These are phyloP conservation scores for Talaromyces sp. DNA, from an alignment of 2,329 filamentous ascomycete genomes.

Conservation along the genomic window DNA sequence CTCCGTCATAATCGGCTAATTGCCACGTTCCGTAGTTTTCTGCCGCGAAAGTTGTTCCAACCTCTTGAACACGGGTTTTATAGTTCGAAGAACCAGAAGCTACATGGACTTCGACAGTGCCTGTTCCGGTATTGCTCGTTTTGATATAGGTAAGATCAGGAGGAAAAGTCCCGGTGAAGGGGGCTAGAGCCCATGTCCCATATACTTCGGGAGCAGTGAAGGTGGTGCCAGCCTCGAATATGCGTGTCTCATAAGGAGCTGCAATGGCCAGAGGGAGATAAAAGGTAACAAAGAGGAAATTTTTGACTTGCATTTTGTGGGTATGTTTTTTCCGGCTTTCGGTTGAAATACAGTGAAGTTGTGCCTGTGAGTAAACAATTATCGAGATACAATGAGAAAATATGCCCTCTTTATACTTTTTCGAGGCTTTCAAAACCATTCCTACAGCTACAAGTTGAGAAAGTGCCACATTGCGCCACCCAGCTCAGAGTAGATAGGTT, in stretches of 20 bases:
- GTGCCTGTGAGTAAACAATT: background rate
- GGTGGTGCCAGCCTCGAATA: background rate
- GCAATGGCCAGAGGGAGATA: background rate
- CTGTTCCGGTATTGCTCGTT: constrained; percentile 13
- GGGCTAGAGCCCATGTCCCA: background rate
- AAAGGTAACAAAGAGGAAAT: background rate
- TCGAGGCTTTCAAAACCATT: background rate
- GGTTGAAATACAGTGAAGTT: background rate
- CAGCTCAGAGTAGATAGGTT: background rate
- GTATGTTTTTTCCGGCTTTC: background rate
- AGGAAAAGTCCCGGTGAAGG: background rate
- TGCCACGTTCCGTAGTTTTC: constrained; percentile 13
- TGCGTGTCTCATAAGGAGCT: background rate
- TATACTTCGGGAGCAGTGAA: background rate
- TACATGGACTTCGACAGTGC: constrained; percentile 14
- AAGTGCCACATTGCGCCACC: background rate
- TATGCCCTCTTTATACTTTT: background rate
- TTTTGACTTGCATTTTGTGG: background rate
- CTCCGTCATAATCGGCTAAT: constrained; percentile 11
- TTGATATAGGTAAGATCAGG: constrained; percentile 13
- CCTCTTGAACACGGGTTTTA: constrained; percentile 56
- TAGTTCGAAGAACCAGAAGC: constrained; percentile 11
- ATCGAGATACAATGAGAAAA: background rate
- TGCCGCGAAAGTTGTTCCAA: constrained; percentile 52
- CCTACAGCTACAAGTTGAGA: background rate